A percentile compares a stretch with the other conserved stretches of the same genome.
These are phyloP conservation scores for Crotalaria pallida DNA, from an alignment of 306 rosid genomes.

Conservation along the genomic window DNA sequence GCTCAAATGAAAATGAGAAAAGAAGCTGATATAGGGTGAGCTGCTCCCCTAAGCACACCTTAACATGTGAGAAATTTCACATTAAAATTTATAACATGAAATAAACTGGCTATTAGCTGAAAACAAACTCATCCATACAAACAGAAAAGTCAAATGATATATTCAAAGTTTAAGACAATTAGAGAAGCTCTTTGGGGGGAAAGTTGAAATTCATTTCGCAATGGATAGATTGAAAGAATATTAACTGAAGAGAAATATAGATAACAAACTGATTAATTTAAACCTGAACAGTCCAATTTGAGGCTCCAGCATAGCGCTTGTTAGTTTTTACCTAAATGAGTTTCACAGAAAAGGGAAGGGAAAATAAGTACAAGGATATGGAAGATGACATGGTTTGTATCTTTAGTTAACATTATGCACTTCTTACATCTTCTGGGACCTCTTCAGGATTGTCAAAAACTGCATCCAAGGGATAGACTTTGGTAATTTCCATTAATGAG, in stretches of 20 bases:
- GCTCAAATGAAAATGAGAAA: not conserved
- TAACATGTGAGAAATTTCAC: not conserved
- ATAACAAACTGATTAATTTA: not conserved
- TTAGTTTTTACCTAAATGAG: conserved; percentile 64
- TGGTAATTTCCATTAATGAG: conserved; percentile 81
- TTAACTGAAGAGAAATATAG: not conserved
- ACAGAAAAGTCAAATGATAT: not conserved
- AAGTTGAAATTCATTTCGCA: not conserved
- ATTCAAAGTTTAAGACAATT: not conserved
- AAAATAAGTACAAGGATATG: not conserved
- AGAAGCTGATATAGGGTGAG: not conserved
- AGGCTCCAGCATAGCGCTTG: conserved; percentile 94
- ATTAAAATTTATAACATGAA: not conserved
- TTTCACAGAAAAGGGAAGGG: not conserved
- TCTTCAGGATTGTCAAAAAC: conserved; percentile 83
- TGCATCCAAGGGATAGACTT: conserved; percentile 92
- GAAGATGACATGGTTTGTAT: not conserved
- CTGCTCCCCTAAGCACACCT: not conserved
- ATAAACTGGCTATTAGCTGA: not conserved
- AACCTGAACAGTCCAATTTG: conserved; percentile 90
- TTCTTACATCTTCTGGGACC: conserved; percentile 89
- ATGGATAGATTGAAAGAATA: not conserved
- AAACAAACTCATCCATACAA: not conserved
- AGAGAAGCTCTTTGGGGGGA: not conserved
- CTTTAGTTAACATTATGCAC: not conserved